A percentile compares a stretch with the other conserved stretches of the same genome.
Conservation (phyloP, 2,329 filamentous ascomycete species). For the Aspergillus japonicus region DNA sequence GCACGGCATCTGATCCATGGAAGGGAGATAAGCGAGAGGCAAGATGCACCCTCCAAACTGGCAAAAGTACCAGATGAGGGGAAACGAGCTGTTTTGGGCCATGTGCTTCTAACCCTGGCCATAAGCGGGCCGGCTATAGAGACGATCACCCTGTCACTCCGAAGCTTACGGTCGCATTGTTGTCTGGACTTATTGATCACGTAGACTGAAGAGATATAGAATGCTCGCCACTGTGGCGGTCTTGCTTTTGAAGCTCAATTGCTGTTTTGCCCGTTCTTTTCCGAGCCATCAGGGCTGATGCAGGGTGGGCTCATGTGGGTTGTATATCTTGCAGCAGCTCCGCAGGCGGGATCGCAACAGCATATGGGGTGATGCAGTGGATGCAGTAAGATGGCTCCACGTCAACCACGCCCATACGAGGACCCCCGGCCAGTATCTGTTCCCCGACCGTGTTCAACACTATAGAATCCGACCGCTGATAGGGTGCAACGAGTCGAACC, state of each 20-base stretch:
- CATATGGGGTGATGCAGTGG: not conserved
- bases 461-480: no score
- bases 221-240: not conserved
- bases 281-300: not conserved
- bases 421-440: no score
- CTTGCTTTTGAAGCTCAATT: not conserved
- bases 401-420: not conserved
- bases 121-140: not conserved
- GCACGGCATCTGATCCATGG: not conserved
- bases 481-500: not conserved
- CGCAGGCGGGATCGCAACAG: not conserved
- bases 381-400: not conserved
- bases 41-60: no score
- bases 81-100: not conserved
- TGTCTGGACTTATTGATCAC: not conserved
- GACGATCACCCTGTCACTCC: not conserved
- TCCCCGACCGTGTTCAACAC: no score
- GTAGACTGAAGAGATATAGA: not conserved
- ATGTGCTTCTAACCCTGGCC: not conserved
- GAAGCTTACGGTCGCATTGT: not conserved
- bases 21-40: not conserved
- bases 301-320: not conserved
- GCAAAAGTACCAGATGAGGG: not conserved
- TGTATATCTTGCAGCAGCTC: not conserved
- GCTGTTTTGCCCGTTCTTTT: not conserved